These are phyloP conservation scores for Pseudogymnoascus sp. DNA, from an alignment of 2,329 filamentous ascomycete species.

Conservation along the genomic window DNA sequence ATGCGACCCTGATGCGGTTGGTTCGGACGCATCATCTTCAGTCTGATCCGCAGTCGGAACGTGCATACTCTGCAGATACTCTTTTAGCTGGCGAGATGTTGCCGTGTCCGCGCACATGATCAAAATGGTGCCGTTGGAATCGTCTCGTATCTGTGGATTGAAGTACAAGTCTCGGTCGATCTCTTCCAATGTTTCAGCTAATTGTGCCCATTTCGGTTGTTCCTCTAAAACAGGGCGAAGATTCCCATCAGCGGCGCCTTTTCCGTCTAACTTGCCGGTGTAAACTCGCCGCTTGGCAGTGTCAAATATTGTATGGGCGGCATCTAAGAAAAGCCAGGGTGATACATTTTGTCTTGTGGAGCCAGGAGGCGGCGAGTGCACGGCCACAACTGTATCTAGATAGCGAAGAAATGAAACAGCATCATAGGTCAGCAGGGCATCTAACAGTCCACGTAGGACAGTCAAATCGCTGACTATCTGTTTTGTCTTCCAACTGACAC, in stretches of 20 bases:
- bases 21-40: slow-evolving; percentile 34
- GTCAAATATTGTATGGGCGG: slow-evolving; percentile 88
- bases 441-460: slow-evolving; percentile 73
- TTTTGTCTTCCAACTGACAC: slow-evolving; percentile 87
- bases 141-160: slow-evolving; percentile 66
- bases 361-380: slow-evolving; percentile 79
- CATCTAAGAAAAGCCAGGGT: slow-evolving; percentile 93
- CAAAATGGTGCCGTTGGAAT: slow-evolving; percentile 83
- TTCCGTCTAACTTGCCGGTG: slow-evolving; percentile 58
- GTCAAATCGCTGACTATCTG: slow-evolving; percentile 89
- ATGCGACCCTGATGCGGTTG: slow-evolving; percentile 65
- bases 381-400: slow-evolving; percentile 86
- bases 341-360: slow-evolving; percentile 83
- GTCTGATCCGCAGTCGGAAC: slow-evolving; percentile 44
- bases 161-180: slow-evolving; percentile 87
- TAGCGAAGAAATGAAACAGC: slow-evolving; percentile 87
- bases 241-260: slow-evolving; percentile 35
- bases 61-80: slow-evolving; percentile 88
- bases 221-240: slow-evolving; percentile 81
- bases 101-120: slow-evolving; percentile 91
- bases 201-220: slow-evolving; percentile 83
- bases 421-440: slow-evolving; percentile 76
- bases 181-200: slow-evolving; percentile 86
- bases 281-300: slow-evolving; percentile 85
- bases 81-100: slow-evolving; percentile 79